These are phyloP conservation scores for Hanseniaspora valbyensis DNA, from an alignment of 805 yeast genomes.

Conservation along the genomic window DNA sequence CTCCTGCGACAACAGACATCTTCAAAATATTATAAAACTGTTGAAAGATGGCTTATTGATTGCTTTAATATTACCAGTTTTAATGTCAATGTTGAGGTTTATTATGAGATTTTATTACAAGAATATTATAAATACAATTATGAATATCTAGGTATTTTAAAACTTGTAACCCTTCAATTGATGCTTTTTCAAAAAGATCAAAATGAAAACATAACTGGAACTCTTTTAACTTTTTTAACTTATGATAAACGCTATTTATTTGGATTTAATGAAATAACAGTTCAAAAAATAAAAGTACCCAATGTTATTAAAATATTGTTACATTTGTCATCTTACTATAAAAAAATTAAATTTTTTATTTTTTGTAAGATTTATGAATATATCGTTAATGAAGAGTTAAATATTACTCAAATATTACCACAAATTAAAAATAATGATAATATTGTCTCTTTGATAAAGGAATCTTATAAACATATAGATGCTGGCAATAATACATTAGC, in stretches of 20 bases:
- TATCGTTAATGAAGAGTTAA: not conserved
- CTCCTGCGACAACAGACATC: not conserved
- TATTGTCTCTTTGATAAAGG: not conserved
- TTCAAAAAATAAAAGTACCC: not conserved
- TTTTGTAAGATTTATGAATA: constrained; percentile 8
- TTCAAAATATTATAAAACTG: not conserved
- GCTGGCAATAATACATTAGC: not conserved
- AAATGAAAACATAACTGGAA: not conserved
- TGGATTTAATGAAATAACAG: not conserved
- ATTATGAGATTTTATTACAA: constrained; percentile 2
- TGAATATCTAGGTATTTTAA: not conserved
- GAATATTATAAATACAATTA: constrained; percentile 7
- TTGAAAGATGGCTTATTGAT: constrained; percentile 4
- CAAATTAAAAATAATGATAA: not conserved
- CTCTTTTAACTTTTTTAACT: not conserved
- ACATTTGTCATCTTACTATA: not conserved
- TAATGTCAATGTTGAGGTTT: not conserved
- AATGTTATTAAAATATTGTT: constrained; percentile 7
- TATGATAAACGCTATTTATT: constrained; percentile 8
- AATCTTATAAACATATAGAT: not conserved
- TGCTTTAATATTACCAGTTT: not conserved
- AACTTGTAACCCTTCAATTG: constrained; percentile 5
- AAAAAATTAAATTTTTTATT: constrained; percentile 3
- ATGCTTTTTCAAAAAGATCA: not conserved
- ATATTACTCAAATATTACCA: not conserved